Evolutionary conservation across 1,139 yeast species (phyloP).

Genomic region (Sugiyamaella castrensis): DNA sequence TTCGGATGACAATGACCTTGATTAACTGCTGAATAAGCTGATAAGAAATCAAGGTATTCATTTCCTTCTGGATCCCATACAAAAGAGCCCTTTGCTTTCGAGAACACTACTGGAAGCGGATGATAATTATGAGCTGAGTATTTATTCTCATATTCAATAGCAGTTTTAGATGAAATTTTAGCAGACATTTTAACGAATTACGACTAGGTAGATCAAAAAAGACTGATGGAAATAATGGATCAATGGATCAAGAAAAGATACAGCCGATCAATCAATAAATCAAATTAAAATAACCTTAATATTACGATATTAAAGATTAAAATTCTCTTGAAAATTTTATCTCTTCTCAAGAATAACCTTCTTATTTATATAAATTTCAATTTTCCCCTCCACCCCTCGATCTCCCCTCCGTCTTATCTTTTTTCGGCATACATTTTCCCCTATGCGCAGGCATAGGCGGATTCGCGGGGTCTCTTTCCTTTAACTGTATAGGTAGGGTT

Average conservation of each 20-base stretch:
- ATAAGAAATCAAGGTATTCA: constrained; percentile 66
- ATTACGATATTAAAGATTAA: not conserved
- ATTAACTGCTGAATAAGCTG: constrained; percentile 95
- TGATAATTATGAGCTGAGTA: constrained; percentile 97
- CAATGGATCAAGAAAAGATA: not conserved
- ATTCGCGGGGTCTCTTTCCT: constrained; percentile 12
- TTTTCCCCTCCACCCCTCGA: not conserved
- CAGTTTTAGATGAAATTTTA: constrained; percentile 57
- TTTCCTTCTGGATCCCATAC: constrained; percentile 97
- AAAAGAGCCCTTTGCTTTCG: constrained; percentile 83
- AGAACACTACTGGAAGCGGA: constrained; percentile 92
- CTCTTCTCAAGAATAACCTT: not conserved
- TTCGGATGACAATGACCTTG: constrained; percentile 98
- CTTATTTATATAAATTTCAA: not conserved
- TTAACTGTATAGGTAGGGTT: constrained; percentile 5
- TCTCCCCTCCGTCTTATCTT: not conserved
- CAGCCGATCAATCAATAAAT: not conserved
- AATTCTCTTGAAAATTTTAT: not conserved
- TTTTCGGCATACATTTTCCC: constrained; percentile 1
- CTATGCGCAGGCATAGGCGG: constrained; percentile 14
- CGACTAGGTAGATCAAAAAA: not conserved
- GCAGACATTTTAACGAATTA: constrained; percentile 7
- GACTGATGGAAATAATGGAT: too few relatives aligned
- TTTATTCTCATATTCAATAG: constrained; percentile 66
- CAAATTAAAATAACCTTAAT: not conserved